Conservation (phyloP, 2,329 filamentous ascomycete species). For the Fusarium avenaceum region DNA sequence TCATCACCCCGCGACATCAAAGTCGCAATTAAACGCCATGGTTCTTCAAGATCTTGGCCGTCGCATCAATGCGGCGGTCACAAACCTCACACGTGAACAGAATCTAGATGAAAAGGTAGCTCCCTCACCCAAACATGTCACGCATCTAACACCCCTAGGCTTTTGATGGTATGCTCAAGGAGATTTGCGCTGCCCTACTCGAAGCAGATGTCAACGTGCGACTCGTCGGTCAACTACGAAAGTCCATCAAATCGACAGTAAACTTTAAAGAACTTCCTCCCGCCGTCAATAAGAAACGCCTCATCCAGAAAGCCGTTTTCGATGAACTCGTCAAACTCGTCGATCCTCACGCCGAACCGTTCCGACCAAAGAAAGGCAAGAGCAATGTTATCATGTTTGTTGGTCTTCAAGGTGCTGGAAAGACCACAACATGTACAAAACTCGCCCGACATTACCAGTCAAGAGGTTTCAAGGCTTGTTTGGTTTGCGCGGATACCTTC, state of each 20-base stretch:
- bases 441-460: slow-evolving; percentile 95
- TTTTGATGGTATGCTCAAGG: slow-evolving; percentile 98
- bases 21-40: slow-evolving; percentile 68
- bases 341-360: slow-evolving; percentile 93
- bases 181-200: slow-evolving; percentile 94
- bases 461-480: slow-evolving; percentile 89
- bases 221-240: slow-evolving; percentile 90
- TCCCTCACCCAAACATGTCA: background rate
- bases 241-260: slow-evolving; percentile 90
- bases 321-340: slow-evolving; percentile 96
- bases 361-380: slow-evolving; percentile 97
- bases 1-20: slow-evolving; percentile 44
- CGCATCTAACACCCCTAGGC: slow-evolving; percentile 66
- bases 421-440: slow-evolving; percentile 98
- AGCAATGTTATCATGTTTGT: slow-evolving; percentile 99
- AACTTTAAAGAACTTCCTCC: slow-evolving; percentile 95
- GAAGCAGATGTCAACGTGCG: slow-evolving; percentile 98
- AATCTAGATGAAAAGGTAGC: slow-evolving; percentile 95
- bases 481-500: slow-evolving; percentile 98
- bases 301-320: slow-evolving; percentile 98
- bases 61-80: slow-evolving; percentile 97
- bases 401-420: slow-evolving; percentile 95
- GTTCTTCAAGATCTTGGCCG: slow-evolving; percentile 98
- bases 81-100: slow-evolving; percentile 89
- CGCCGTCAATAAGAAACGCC: slow-evolving; percentile 96